These are phyloP conservation scores for Ustilago bromivora DNA, from an alignment of 1,284 basidiomycete species.

Conservation along the genomic window DNA sequence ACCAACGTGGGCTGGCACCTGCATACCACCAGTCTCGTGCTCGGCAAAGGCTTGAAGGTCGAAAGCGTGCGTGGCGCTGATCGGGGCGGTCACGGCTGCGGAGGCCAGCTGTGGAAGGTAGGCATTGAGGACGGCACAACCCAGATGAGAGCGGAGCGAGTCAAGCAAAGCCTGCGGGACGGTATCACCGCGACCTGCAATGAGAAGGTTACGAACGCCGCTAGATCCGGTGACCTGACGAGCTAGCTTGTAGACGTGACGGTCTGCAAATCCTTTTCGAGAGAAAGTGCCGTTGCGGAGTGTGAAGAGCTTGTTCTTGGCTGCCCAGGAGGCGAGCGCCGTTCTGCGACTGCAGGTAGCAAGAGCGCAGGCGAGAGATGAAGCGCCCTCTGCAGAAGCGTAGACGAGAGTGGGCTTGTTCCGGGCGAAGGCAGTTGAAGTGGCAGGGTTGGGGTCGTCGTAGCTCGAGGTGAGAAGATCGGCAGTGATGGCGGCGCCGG, in stretches of 20 bases:
- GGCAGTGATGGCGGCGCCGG: constrained; percentile 58
- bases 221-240: constrained; percentile 36
- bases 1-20: constrained; percentile 61
- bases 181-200: constrained; percentile 42
- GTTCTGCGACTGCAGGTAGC: constrained; percentile 31
- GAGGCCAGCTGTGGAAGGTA: constrained; percentile 45
- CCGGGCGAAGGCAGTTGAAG: constrained; percentile 19
- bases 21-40: constrained; percentile 45
- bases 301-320: constrained; percentile 51
- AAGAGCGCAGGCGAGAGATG: constrained; percentile 50
- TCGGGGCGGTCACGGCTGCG: constrained; percentile 46
- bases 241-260: constrained; percentile 35
- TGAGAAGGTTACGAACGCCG: constrained; percentile 36
- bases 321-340: constrained; percentile 28
- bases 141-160: constrained; percentile 59
- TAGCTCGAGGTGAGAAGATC: constrained; percentile 40
- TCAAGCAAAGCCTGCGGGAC: constrained; percentile 62
- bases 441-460: constrained; percentile 43
- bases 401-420: constrained; percentile 59
- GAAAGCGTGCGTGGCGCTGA: constrained; percentile 59
- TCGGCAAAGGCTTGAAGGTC: constrained; percentile 66
- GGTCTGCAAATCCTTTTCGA: constrained; percentile 43
- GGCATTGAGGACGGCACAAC: constrained; percentile 61
- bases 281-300: constrained; percentile 59
- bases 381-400: constrained; percentile 46